Conservation (phyloP, 306 rosid genomes). For the Pterocarpus macrocarpus region DNA sequence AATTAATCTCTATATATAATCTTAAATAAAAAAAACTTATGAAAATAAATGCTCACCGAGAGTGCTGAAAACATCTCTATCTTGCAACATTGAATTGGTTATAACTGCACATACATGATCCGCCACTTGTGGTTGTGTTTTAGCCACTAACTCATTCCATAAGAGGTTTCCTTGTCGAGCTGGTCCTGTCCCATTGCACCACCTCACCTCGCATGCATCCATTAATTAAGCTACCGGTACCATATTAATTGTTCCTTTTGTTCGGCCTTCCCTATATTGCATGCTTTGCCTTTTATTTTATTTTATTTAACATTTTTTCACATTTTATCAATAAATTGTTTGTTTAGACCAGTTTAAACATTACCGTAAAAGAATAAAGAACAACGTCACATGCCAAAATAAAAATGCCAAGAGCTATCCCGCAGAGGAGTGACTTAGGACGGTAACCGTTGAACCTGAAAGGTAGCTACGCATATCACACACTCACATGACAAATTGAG, state of each 20-base stretch:
- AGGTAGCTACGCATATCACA: constrained; percentile 31
- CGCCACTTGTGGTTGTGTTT: not conserved
- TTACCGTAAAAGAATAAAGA: not conserved
- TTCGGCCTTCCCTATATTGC: not conserved
- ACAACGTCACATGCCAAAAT: not conserved
- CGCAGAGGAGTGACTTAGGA: not conserved
- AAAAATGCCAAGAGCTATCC: not conserved
- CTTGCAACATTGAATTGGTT: not conserved
- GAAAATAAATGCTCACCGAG: not conserved
- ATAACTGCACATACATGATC: not conserved
- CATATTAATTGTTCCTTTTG: not conserved
- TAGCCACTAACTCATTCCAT: not conserved
- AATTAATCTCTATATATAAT: no score
- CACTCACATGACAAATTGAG: constrained; percentile 44
- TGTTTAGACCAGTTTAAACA: not conserved
- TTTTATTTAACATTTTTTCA: not conserved
- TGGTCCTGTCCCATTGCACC: not conserved
- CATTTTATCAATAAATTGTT: not conserved
- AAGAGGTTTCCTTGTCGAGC: not conserved
- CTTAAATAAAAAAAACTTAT: no score
- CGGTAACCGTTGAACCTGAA: constrained; percentile 25
- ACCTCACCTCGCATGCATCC: not conserved
- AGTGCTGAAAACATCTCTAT: not conserved
- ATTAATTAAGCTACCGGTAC: not conserved
- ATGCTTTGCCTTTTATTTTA: not conserved